Base-by-base conservation (phyloP, 139 green algal genomes). In the Diplosphaera chodatii region DNA sequence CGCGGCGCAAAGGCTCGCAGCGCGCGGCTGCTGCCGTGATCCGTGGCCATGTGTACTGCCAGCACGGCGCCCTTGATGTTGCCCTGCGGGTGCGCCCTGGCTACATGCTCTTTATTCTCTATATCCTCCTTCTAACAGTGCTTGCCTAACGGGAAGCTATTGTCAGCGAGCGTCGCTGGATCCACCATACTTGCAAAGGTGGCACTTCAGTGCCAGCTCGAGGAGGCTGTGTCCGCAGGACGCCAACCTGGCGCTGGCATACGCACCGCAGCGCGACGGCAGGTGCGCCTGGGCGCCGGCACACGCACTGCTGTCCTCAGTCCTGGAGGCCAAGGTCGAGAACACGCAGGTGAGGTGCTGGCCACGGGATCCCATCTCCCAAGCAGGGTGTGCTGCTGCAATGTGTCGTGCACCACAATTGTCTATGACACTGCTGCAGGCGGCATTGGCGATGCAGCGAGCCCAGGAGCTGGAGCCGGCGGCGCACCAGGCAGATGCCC, bases 271-370 rank as follows among this genome's bases (percentile, higher is more conserved):
- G 37, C 2, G 22, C 5, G 34, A 69, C 21, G 67, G 59, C 3
- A 22, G 18, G 4, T 77, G 74, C 32, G 64, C n/a, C 21, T 84
- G 76, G 77, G 29, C 82, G 16, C 70, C 68, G 4, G 82, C 73
- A 20, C 69, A 78, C 32, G 55, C 66, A 0, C 59, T 82, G 32
- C 64, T 74, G 13, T 77, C 76, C 22, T 30, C 34, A 0, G 70
- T 67, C 23, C 62, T 76, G 13, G 82, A 87, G 48, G 67, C 62
- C 25, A 1, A 63, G 64, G 70, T 69, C 1, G 69, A 82, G 32
- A 83, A 82, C 40, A 67, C 75, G 27, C 64, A n/a, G n/a, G 78
- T 76, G 1, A n/a, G n/a, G n/a, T n/a, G n/a, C n/a, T n/a, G n/a
- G n/a, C n/a, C n/a, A n/a, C n/a, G n/a, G n/a, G n/a, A n/a, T n/a